Evolutionary conservation across 441 rosid species (phyloP).

Genomic region (Corymbia calophylla): DNA sequence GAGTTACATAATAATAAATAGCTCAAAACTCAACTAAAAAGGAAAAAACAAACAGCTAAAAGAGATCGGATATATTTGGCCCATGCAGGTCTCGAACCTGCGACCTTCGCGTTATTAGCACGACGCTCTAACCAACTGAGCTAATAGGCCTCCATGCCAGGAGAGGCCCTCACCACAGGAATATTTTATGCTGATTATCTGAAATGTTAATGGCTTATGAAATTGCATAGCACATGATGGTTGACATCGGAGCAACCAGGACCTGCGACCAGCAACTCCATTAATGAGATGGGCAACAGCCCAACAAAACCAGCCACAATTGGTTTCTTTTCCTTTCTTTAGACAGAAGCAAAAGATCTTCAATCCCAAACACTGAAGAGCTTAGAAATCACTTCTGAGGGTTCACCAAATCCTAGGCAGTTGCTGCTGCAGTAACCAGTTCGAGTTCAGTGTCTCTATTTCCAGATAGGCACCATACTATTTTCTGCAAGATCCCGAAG

Average conservation of each 20-base stretch:
- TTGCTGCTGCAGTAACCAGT: neutral
- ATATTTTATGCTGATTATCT: neutral
- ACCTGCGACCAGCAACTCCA: neutral
- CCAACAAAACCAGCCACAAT: neutral
- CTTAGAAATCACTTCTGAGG: neutral
- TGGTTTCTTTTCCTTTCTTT: neutral
- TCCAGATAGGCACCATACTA: neutral
- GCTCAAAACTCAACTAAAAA: neutral
- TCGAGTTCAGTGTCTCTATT: neutral
- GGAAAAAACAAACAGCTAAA: neutral
- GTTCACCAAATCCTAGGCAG: neutral
- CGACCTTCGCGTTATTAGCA: neutral
- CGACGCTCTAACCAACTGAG: neutral
- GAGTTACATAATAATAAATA: neutral
- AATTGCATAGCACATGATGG: neutral
- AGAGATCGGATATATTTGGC: neutral
- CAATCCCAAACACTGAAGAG: neutral
- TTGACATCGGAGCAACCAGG: neutral
- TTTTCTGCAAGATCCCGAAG: neutral
- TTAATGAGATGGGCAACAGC: neutral
- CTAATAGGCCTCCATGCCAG: neutral
- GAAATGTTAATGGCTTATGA: neutral
- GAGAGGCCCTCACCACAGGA: neutral
- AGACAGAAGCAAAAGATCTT: neutral
- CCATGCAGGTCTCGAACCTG: neutral